Evolutionary conservation across 768 basidiomycete species (phyloP).

Genomic region (Leccinum uliginosum): DNA sequence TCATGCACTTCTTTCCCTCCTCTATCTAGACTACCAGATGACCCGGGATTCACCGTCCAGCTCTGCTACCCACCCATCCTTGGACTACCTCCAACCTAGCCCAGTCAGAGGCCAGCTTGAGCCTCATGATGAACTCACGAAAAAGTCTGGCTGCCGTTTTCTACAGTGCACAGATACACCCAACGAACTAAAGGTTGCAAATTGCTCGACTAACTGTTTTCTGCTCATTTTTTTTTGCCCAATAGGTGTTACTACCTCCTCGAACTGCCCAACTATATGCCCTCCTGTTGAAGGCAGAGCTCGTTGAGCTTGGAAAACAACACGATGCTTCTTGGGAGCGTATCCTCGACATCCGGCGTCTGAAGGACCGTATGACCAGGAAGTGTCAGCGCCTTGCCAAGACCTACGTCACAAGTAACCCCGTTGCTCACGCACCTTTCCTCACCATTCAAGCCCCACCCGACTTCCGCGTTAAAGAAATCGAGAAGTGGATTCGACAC

Average conservation of each 20-base stretch:
- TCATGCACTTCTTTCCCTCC: slow-evolving; percentile 3
- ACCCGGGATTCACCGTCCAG: slow-evolving; percentile 21
- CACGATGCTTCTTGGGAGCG: slow-evolving; percentile 59
- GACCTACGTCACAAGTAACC: slow-evolving; percentile 35
- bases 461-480: slow-evolving; percentile 73
- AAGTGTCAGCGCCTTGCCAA: slow-evolving; percentile 67
- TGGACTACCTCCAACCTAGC: slow-evolving; percentile 57
- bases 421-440: slow-evolving; percentile 45
- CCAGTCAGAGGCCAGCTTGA: slow-evolving; percentile 76
- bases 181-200: slow-evolving; percentile 63
- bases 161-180: slow-evolving; percentile 74
- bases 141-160: slow-evolving; percentile 61
- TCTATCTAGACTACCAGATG: slow-evolving; percentile 18
- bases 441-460: slow-evolving; percentile 64
- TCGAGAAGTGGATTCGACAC: slow-evolving; percentile 71
- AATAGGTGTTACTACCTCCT: slow-evolving; percentile 64
- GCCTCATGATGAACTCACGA: slow-evolving; percentile 48
- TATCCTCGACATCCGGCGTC: slow-evolving; percentile 67
- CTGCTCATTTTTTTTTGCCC: slow-evolving; percentile 6
- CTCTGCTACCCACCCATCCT: slow-evolving; percentile 26
- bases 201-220: background rate
- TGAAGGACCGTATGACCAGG: slow-evolving; percentile 80
- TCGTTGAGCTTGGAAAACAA: slow-evolving; percentile 55
- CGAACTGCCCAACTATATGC: slow-evolving; percentile 62
- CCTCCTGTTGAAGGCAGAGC: slow-evolving; percentile 60